These are phyloP conservation scores for Nicotiana paniculata DNA, from an alignment of 257 asterid species.

Conservation along the genomic window DNA sequence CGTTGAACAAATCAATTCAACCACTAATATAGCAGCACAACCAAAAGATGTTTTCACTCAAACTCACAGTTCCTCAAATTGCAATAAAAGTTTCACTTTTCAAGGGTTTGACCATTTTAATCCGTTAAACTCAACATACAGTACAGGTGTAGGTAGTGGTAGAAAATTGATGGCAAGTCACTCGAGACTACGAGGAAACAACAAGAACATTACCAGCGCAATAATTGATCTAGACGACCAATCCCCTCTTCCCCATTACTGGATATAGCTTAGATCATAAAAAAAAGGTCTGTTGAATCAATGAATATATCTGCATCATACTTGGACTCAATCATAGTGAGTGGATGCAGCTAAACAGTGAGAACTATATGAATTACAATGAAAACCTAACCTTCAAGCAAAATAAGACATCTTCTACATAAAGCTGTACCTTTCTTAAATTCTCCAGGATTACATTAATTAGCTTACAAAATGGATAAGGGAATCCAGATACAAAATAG, in stretches of 20 bases:
- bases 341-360: background rate
- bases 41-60: background rate
- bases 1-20: background rate
- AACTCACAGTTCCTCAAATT: constrained; percentile 2
- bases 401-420: background rate
- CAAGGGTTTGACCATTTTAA: constrained; percentile 17
- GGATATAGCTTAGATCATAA: constrained; percentile 2
- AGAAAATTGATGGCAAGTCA: constrained; percentile 10
- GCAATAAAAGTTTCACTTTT: constrained; percentile 1
- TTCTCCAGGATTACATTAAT: background rate
- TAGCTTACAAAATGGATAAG: background rate
- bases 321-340: background rate
- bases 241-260: constrained; percentile 1
- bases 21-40: background rate
- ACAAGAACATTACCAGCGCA: background rate
- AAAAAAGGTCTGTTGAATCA: constrained; percentile 7
- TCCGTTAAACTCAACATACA: constrained; percentile 2
- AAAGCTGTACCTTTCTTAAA: background rate
- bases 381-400: background rate
- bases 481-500: background rate
- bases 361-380: background rate
- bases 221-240: background rate
- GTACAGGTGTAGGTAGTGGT: constrained; percentile 2
- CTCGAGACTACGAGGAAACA: constrained; percentile 4
- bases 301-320: background rate